phyloP scores from a whole-genome alignment of 2,329 filamentous ascomycete genomes.

The Salinomyces thailandicus region DNA sequence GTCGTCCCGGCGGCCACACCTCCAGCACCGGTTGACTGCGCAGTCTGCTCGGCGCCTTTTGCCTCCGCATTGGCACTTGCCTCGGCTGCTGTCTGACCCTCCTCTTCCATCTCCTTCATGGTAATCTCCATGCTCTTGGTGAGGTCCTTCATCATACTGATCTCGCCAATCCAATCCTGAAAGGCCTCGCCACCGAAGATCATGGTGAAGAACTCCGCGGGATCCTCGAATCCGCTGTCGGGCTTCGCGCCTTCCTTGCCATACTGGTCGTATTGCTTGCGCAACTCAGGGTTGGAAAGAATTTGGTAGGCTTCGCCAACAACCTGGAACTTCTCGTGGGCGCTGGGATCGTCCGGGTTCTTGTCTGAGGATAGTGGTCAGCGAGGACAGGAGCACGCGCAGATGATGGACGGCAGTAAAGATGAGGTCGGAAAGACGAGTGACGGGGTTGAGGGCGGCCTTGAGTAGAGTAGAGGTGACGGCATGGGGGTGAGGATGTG shows the following conservation, averaged over 20 bases:
- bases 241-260: slow-evolving; percentile 93
- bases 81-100: slow-evolving; percentile 40
- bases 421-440: neutral
- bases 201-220: slow-evolving; percentile 93
- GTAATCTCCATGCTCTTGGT: slow-evolving; percentile 98
- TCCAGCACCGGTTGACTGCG: slow-evolving; percentile 1
- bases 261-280: slow-evolving; percentile 90
- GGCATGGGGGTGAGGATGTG: too few relatives aligned
- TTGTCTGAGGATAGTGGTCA: too few relatives aligned
- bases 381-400: too few relatives aligned
- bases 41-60: slow-evolving; percentile 28
- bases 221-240: slow-evolving; percentile 83
- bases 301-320: slow-evolving; percentile 68
- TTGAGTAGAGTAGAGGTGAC: too few relatives aligned
- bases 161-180: slow-evolving; percentile 92
- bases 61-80: slow-evolving; percentile 44
- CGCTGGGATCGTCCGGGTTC: slow-evolving; percentile 90
- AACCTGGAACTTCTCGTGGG: slow-evolving; percentile 86
- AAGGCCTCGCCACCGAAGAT: slow-evolving; percentile 98
- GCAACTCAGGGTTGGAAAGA: slow-evolving; percentile 74
- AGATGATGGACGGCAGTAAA: neutral
- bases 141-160: slow-evolving; percentile 95
- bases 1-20: slow-evolving; percentile 5
- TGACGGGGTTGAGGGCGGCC: neutral
- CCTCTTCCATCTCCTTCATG: slow-evolving; percentile 67